Evolutionary conservation across 2,329 filamentous ascomycete species (phyloP).

Genomic region (Ceratocystis destructans): DNA sequence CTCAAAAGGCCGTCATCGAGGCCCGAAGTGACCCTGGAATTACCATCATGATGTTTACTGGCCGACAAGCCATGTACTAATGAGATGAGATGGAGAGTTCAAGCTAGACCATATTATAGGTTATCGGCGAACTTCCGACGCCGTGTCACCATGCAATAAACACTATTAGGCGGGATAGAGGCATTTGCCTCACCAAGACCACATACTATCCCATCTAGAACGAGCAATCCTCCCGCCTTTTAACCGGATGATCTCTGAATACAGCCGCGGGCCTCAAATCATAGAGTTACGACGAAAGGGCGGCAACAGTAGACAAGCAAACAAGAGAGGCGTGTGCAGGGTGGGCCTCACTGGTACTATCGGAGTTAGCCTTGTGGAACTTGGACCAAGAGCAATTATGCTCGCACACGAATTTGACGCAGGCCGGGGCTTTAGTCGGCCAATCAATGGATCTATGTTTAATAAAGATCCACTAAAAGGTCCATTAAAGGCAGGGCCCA

Average conservation of each 20-base stretch:
- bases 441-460: neutral
- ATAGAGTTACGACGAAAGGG: neutral
- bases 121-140: neutral
- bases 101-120: neutral
- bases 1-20: neutral
- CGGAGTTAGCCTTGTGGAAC: constrained; percentile 3
- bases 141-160: neutral
- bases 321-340: neutral
- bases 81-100: neutral
- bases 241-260: neutral
- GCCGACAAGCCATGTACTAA: neutral
- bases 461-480: neutral
- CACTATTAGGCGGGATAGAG: neutral
- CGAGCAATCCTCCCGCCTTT: neutral
- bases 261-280: constrained; percentile 3
- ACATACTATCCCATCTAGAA: neutral
- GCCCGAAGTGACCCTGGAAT: neutral
- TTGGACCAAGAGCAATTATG: constrained; percentile 6
- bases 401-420: neutral
- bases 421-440: neutral
- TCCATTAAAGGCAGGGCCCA: neutral
- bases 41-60: neutral
- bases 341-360: constrained; percentile 8
- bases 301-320: neutral
- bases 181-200: neutral